Evolutionary conservation across 2,329 filamentous ascomycete genomes (phyloP), one percentile per base, ranked within the genome.

Genomic region (Scorias spongiosa): DNA sequence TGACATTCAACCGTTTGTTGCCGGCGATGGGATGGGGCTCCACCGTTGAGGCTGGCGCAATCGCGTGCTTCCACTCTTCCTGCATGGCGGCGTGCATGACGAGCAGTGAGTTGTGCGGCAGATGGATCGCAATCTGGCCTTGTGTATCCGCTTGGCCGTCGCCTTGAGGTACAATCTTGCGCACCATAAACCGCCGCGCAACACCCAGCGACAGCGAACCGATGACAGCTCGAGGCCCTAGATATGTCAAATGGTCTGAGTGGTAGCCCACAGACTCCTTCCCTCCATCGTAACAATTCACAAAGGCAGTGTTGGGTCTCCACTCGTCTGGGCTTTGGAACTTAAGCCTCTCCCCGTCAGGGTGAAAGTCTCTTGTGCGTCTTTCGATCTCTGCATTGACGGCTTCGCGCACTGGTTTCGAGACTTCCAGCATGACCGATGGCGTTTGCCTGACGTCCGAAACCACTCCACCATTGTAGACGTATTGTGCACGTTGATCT

Each of bases 61-160:
- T 83, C 51, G 76, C 75, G 61, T 98, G 91, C 61, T 95, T 96
- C 87, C 87, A 96, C 57, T 84, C 81, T 58, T 96, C 89, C 58
- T 96, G 89, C 85, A 94, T 96, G 58, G 93, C 86, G 1, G 89
- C 88, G 57, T 96, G 88, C 91, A 98, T 96, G 9, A 96, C 71
- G 0, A 98, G 71, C 0, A 96, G 72, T 0, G 85, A 93, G 61
- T 96, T 96, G 62, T 96, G 91, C 0, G 89, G 89, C 0, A 96
- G 76, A 54, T 95, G 86, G 38, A 96, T 91, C 1, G 86, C 79
- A 46, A 96, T 89, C 58, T 94, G 88, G 3, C 88, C 89, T 55
- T 84, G 77, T 0, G 74, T 71, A 50, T 91, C 81, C 1, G 74
- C 67, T 10, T 57, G 57, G 29, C 58, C 55, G 12, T 46, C 55